A percentile compares a stretch with the other conserved stretches of the same genome.
Conservation (phyloP, 108 stramenopile genomes). For the Phaeodactylum tricornutum region DNA sequence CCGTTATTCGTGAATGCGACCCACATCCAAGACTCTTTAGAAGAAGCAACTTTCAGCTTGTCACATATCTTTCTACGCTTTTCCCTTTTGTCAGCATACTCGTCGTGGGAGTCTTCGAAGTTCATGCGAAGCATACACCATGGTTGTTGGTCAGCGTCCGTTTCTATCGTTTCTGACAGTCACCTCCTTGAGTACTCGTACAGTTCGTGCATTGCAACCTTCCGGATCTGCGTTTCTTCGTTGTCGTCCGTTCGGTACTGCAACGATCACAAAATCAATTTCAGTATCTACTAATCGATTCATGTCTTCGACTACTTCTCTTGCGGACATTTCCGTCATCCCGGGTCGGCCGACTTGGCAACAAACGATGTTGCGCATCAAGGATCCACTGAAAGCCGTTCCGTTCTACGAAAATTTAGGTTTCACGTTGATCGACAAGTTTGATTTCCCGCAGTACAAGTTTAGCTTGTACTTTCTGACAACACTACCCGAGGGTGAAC, state of each 20-base stretch:
- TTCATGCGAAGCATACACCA: too few species aligned
- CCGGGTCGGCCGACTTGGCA: constrained; percentile 86
- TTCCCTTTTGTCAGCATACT: too few species aligned
- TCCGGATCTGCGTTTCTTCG: too few species aligned
- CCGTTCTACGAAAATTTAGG: constrained; percentile 71
- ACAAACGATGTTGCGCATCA: constrained; percentile 82
- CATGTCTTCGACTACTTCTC: neutral
- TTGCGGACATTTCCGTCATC: constrained; percentile 12
- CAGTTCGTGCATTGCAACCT: too few species aligned
- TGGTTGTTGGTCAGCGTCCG: too few species aligned
- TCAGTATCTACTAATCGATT: neutral
- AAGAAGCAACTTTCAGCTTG: too few species aligned
- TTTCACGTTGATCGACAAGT: constrained; percentile 70
- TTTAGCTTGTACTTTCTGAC: constrained; percentile 75
- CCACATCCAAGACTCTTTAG: too few species aligned
- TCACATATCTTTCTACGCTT: too few species aligned
- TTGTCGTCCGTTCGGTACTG: neutral
- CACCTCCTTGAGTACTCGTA: too few species aligned
- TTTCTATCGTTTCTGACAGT: too few species aligned
- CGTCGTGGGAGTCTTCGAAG: too few species aligned
- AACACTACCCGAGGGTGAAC: constrained; percentile 45
- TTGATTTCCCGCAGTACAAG: constrained; percentile 69
- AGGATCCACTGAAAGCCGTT: constrained; percentile 56
- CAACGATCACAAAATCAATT: neutral
- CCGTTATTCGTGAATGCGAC: too few species aligned